These are phyloP conservation scores for Babesia gibsoni DNA, from an alignment of 169 alveolate species.

Conservation along the genomic window DNA sequence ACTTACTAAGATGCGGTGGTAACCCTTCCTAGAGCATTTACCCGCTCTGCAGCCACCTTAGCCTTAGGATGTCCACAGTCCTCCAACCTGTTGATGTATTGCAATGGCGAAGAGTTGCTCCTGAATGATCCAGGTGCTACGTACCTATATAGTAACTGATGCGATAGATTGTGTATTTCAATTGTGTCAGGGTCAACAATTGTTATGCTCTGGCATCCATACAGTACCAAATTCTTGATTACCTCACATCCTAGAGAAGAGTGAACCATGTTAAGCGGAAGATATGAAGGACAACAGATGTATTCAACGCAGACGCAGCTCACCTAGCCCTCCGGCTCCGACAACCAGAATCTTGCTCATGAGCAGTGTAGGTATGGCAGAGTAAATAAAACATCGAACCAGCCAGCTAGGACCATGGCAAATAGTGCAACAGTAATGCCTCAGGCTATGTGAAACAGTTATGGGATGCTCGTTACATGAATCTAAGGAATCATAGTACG, in stretches of 20 bases:
- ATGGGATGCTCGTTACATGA: too few relatives aligned
- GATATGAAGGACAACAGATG: too few relatives aligned
- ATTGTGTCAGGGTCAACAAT: constrained; percentile 67
- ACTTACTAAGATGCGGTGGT: neutral
- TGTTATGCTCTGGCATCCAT: constrained; percentile 34
- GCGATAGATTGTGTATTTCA: constrained; percentile 61
- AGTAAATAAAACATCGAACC: too few relatives aligned
- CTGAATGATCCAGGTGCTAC: constrained; percentile 16
- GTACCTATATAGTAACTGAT: constrained; percentile 61
- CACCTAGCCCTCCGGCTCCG: constrained; percentile 64
- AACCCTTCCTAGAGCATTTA: neutral
- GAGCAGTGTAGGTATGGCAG: too few relatives aligned
- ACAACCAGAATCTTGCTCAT: constrained; percentile 58
- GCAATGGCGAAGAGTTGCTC: neutral
- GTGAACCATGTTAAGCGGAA: neutral
- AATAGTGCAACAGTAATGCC: too few relatives aligned
- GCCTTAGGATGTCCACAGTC: constrained; percentile 38
- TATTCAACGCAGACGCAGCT: too few relatives aligned
- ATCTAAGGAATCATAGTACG: too few relatives aligned
- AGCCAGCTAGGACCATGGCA: too few relatives aligned
- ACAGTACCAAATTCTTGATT: constrained; percentile 46
- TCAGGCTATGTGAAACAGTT: too few relatives aligned
- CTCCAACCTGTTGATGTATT: constrained; percentile 2
- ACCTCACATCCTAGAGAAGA: constrained; percentile 61
- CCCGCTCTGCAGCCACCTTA: constrained; percentile 13